Base-by-base conservation (phyloP, 768 basidiomycete genomes). In the Pisolithus orientalis region DNA sequence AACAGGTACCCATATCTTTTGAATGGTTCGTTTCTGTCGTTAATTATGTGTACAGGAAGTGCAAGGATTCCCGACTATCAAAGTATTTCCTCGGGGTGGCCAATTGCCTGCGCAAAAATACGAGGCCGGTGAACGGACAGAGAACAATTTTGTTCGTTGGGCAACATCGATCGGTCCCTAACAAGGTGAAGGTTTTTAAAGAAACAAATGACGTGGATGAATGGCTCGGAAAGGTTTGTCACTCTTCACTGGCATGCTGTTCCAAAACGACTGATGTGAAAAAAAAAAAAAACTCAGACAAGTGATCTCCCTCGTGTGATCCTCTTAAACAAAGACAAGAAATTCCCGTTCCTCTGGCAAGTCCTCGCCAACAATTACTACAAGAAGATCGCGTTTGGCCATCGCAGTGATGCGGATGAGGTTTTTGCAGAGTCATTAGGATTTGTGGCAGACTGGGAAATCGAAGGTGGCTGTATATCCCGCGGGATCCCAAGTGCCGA, bases 61-160 rank as follows among this genome's bases (percentile, higher is more conserved):
- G 21, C 76, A 94, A 69, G 94, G 94, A 2, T 97, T 94, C 78
- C 94, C 94, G 2, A 96, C 94, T 3, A 75, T 97, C 66, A 97
- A 97, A 74, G 83, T 85, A 2, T 97, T 86, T 72, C 91, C 94
- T 10, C 78, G 86, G 39, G 94, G 93, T 7, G 75, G 72, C 8
- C 73, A 80, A 49, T 64, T 80, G 3, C 74, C 79, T 1, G 76
- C 88, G 1, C 76, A 87, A 55, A 70, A 76, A 17, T 95, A 86
- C 63, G 80, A 90, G 0, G 71, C 73, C 11, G 73, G 75, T 17
- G 85, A 92, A 56, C 80, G 94, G 43, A 86, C 84, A 45, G 80
- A 85, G 1, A 82, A 74, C 29, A 79, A 79, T 6, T 70, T 97
- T 62, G 85, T 84, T 65, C 82, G 89, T 59, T 94, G 81, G 73